Evolutionary conservation across 2,329 filamentous ascomycete genomes (phyloP).

Genomic region (Zopfia rhizophila): DNA sequence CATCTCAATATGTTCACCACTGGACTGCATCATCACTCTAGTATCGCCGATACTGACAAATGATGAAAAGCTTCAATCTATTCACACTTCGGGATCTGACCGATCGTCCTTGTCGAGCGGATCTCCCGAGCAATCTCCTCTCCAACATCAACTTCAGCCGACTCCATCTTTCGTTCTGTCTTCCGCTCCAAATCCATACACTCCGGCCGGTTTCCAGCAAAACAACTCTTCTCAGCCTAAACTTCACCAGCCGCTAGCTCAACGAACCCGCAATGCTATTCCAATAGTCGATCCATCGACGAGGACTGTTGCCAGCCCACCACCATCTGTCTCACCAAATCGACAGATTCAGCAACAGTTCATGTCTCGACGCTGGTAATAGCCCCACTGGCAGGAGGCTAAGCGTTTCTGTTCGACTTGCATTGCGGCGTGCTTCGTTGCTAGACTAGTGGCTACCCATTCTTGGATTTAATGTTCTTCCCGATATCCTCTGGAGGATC

Average conservation of each 20-base stretch:
- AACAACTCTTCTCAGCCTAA: constrained; percentile 71
- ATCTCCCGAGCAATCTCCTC: constrained; percentile 89
- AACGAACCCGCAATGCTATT: constrained; percentile 92
- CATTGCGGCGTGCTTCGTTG: constrained; percentile 52
- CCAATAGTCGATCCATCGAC: constrained; percentile 97
- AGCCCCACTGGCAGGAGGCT: constrained; percentile 45
- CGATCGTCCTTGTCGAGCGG: constrained; percentile 94
- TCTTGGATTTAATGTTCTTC: constrained; percentile 49
- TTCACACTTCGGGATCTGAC: constrained; percentile 89
- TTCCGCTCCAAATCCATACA: constrained; percentile 63
- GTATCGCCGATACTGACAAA: constrained; percentile 43
- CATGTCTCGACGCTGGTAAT: constrained; percentile 60
- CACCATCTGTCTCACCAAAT: constrained; percentile 74
- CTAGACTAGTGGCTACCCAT: constrained; percentile 52
- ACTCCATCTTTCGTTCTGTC: constrained; percentile 80
- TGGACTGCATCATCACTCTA: constrained; percentile 33
- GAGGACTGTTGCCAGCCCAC: constrained; percentile 89
- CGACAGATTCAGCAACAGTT: constrained; percentile 70
- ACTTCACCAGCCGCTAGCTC: constrained; percentile 89
- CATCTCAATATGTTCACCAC: constrained; percentile 35
- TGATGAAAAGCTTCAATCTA: constrained; percentile 79
- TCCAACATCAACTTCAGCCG: constrained; percentile 81
- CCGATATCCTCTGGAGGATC: constrained; percentile 53
- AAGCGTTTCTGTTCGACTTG: constrained; percentile 41
- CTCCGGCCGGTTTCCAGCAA: constrained; percentile 70